A percentile compares a stretch with the other conserved stretches of the same genome.
Evolutionary conservation across 2,329 filamentous ascomycete genomes (phyloP).

Genomic region (Colletotrichum navitas): DNA sequence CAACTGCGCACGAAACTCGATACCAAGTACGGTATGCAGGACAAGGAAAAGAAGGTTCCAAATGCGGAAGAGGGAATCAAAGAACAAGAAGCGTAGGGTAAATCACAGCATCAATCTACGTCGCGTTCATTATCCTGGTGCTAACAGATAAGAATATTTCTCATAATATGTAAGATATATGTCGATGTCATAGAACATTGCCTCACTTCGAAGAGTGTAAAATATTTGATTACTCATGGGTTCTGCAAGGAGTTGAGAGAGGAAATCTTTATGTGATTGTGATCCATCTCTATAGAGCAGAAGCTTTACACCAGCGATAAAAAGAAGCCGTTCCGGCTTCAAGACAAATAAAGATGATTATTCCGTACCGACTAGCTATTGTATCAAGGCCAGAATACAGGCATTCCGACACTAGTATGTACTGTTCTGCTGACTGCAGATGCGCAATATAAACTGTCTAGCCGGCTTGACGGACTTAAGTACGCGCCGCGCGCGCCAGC

Average conservation of each 20-base stretch:
- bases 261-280: too few relatives aligned
- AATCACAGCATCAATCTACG: not conserved
- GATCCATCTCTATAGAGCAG: too few relatives aligned
- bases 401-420: not conserved
- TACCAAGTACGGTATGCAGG: not conserved
- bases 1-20: not conserved
- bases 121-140: not conserved
- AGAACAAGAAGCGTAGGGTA: not conserved
- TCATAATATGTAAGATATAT: too few relatives aligned
- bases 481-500: too few relatives aligned
- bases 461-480: not conserved
- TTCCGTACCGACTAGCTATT: not conserved
- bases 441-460: too few relatives aligned
- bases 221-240: too few relatives aligned
- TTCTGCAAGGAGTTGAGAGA: too few relatives aligned
- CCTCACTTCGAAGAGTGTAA: too few relatives aligned
- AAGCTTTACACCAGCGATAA: too few relatives aligned
- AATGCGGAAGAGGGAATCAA: not conserved
- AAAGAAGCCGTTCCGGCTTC: too few relatives aligned
- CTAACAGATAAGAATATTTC: not conserved
- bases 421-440: not conserved
- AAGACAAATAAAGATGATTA: not conserved
- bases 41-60: not conserved
- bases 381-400: not conserved
- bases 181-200: too few relatives aligned